Percentiles rank a stretch among this genome's conserved stretches.
Conservation (phyloP, 1,284 basidiomycete species). For the Rhodotorula mucilaginosa region DNA sequence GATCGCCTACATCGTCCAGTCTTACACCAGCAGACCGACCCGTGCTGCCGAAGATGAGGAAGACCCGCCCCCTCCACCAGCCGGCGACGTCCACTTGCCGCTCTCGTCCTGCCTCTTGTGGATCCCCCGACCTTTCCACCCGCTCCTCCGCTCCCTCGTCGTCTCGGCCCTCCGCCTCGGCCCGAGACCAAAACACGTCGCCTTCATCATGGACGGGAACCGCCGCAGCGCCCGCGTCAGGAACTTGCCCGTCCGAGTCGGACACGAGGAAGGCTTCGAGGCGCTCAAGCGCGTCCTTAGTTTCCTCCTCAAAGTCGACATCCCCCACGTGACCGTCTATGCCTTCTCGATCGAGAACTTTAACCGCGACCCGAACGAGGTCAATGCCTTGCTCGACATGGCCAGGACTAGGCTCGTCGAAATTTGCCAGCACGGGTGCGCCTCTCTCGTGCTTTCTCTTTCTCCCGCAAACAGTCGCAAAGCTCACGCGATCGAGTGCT, state of each 20-base stretch:
- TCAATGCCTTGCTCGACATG: constrained; percentile 80
- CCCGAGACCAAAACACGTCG: constrained; percentile 86
- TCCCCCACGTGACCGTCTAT: constrained; percentile 85
- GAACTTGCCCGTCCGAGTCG: constrained; percentile 65
- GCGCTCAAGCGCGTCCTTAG: constrained; percentile 69
- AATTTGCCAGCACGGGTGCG: constrained; percentile 76
- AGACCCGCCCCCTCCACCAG: not conserved
- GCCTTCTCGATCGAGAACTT: constrained; percentile 99
- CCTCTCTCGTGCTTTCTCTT: constrained; percentile 13
- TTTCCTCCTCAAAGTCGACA: constrained; percentile 70
- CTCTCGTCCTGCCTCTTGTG: constrained; percentile 24
- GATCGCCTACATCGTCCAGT: not conserved
- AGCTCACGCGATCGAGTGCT: not conserved
- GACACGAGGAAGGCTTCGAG: constrained; percentile 82
- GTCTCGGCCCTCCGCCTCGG: constrained; percentile 53
- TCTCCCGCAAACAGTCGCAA: not conserved
- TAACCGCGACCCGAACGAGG: constrained; percentile 79
- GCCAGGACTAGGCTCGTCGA: constrained; percentile 79
- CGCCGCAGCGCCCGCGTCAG: constrained; percentile 78
- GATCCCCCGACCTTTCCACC: constrained; percentile 25
- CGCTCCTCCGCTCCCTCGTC: constrained; percentile 35
- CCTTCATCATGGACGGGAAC: constrained; percentile 98
- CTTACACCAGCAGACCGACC: not conserved
- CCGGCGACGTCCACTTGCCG: constrained; percentile 20
- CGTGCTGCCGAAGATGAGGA: too few relatives aligned